Conservation (phyloP, 176 grass and related monocot genomes). For the Zoysia pacifica region DNA sequence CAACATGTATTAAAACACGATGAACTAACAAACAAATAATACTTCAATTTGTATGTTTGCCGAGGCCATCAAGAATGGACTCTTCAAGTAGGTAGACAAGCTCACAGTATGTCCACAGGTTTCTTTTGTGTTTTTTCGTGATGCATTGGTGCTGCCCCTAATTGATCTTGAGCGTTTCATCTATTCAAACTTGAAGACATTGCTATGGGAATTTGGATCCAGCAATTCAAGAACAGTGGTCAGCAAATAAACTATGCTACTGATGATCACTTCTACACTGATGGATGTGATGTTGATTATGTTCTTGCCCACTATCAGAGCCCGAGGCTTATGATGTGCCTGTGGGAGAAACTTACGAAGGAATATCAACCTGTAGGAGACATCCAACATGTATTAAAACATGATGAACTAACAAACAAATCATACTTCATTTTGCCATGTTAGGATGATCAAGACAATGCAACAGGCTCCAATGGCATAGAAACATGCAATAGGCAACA, state of each 20-base stretch:
- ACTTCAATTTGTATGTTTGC: no score
- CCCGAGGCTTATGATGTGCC: slow-evolving; percentile 78
- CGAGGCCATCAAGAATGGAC: slow-evolving; percentile 63
- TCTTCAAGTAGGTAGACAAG: slow-evolving; percentile 60
- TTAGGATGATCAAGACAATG: no score
- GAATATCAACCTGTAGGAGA: slow-evolving; percentile 53
- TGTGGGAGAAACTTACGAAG: slow-evolving; percentile 77
- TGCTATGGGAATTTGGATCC: slow-evolving; percentile 92
- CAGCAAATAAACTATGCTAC: slow-evolving; percentile 67
- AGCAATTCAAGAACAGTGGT: slow-evolving; percentile 68
- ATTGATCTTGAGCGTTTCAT: slow-evolving; percentile 40
- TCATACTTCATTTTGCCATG: no score
- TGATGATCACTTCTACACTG: slow-evolving; percentile 75
- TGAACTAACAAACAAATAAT: no score
- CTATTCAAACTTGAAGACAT: slow-evolving; percentile 97
- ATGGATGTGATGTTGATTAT: slow-evolving; percentile 82
- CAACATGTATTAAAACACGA: no score
- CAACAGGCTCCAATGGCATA: no score
- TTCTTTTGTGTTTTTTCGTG: background rate
- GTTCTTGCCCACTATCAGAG: slow-evolving; percentile 88
- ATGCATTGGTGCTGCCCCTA: background rate
- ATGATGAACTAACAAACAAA: no score
- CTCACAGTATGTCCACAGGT: background rate
- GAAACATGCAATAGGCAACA: no score
- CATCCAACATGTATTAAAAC: no score